Evolutionary conservation across 345 rosid genomes (phyloP).

Genomic region (Rhodomyrtus tomentosa): DNA sequence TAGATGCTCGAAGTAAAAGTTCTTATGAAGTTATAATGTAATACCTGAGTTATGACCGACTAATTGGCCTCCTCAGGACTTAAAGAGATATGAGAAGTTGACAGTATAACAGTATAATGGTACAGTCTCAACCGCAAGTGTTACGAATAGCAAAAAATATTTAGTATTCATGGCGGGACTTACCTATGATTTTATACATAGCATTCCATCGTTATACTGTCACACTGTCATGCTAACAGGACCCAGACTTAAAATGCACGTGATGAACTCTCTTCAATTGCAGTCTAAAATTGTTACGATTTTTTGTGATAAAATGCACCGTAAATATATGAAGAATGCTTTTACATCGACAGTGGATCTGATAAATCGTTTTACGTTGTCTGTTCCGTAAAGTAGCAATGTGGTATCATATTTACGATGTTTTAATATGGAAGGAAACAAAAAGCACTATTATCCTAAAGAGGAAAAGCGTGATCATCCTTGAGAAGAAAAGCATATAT

Average conservation of each 20-base stretch:
- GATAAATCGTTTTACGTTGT: background rate
- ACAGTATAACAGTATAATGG: too few relatives aligned
- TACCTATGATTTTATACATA: too few relatives aligned
- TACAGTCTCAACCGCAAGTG: too few relatives aligned
- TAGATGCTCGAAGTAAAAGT: background rate
- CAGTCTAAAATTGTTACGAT: background rate
- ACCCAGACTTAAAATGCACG: background rate
- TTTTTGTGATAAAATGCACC: background rate
- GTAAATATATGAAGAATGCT: background rate
- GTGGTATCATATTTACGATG: background rate
- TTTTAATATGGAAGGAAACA: background rate
- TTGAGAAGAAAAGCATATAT: background rate
- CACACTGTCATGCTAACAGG: too few relatives aligned
- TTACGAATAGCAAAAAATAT: too few relatives aligned
- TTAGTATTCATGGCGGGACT: too few relatives aligned
- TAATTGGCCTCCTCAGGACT: background rate
- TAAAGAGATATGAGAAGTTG: too few relatives aligned
- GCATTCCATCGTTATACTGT: too few relatives aligned
- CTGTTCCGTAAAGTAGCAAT: background rate
- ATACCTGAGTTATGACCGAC: background rate
- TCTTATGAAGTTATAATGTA: background rate
- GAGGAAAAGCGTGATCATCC: background rate
- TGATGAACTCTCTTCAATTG: background rate
- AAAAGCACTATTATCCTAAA: background rate
- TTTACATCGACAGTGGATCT: background rate